Conservation (phyloP, 2,329 filamentous ascomycete species). For the Colletotrichum sansevieriae region DNA sequence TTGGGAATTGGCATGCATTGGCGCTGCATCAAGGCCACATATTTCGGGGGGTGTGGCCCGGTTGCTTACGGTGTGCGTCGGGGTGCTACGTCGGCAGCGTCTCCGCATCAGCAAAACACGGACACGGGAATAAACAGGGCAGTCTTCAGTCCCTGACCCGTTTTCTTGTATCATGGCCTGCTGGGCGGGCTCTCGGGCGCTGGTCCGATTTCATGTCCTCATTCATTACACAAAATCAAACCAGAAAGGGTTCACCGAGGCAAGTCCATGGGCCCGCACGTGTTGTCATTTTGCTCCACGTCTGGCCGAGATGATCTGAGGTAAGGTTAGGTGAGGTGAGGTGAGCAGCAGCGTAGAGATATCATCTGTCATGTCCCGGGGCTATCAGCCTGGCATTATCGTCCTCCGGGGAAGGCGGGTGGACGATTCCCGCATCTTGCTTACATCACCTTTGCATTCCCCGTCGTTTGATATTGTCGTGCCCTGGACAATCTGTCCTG, state of each 20-base stretch:
- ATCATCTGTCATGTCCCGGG: not conserved
- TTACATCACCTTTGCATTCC: constrained; percentile 28
- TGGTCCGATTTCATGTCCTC: too few species aligned
- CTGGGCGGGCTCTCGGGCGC: not conserved
- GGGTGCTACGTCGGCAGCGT: not conserved
- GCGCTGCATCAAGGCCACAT: constrained; percentile 12
- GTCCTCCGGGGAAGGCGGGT: not conserved
- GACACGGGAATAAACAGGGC: constrained; percentile 4
- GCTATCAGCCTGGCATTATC: too few species aligned
- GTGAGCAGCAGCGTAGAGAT: not conserved
- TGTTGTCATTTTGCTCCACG: not conserved
- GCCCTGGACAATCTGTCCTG: not conserved
- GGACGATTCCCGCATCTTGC: constrained; percentile 37
- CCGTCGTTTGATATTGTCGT: too few species aligned
- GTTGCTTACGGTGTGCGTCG: not conserved
- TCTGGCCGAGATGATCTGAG: not conserved
- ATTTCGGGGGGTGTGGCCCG: not conserved
- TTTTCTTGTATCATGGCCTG: not conserved
- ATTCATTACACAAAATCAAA: too few species aligned
- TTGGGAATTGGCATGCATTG: constrained; percentile 30
- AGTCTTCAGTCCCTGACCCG: constrained; percentile 2
- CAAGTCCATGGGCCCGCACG: too few species aligned
- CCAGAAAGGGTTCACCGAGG: too few species aligned
- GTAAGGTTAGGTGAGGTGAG: not conserved
- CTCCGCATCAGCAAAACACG: not conserved